A percentile compares a stretch with the other conserved stretches of the same genome.
phyloP scores from a whole-genome alignment of 2,329 filamentous ascomycete species.

The Arthrobotrys iridis region DNA sequence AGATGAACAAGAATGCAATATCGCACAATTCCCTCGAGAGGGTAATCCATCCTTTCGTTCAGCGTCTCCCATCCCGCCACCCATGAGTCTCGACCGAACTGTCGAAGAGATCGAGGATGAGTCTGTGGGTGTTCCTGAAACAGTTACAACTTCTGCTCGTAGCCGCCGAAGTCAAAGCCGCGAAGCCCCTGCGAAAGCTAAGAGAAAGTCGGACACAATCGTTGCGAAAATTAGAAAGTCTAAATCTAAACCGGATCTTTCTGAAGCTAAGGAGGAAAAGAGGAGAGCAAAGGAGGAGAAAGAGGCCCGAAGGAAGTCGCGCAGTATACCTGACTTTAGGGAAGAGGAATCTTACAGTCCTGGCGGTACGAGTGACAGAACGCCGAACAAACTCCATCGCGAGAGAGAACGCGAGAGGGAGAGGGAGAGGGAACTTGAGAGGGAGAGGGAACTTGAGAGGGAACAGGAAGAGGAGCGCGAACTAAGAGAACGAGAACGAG shows the following conservation, averaged over 20 bases:
- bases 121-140: slow-evolving; percentile 35
- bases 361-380: slow-evolving; percentile 22
- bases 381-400: slow-evolving; percentile 29
- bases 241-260: slow-evolving; percentile 41
- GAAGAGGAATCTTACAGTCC: slow-evolving; percentile 43
- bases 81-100: slow-evolving; percentile 62
- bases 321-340: slow-evolving; percentile 46
- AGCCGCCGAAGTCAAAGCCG: slow-evolving; percentile 44
- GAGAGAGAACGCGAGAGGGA: slow-evolving; percentile 22
- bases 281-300: slow-evolving; percentile 31
- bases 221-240: slow-evolving; percentile 41
- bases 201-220: slow-evolving; percentile 43
- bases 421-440: slow-evolving; percentile 7
- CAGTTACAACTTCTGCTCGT: slow-evolving; percentile 36
- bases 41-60: slow-evolving; percentile 96
- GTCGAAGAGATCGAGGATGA: slow-evolving; percentile 36
- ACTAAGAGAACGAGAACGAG: slow-evolving; percentile 13
- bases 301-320: slow-evolving; percentile 43
- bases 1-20: slow-evolving; percentile 89
- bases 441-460: slow-evolving; percentile 3
- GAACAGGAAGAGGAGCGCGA: slow-evolving; percentile 14
- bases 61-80: slow-evolving; percentile 95
- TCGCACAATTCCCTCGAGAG: slow-evolving; percentile 92
- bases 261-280: slow-evolving; percentile 38
- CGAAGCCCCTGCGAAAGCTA: slow-evolving; percentile 36